phyloP scores from a whole-genome alignment of 345 rosid genomes.

The Noccaea caerulescens region DNA sequence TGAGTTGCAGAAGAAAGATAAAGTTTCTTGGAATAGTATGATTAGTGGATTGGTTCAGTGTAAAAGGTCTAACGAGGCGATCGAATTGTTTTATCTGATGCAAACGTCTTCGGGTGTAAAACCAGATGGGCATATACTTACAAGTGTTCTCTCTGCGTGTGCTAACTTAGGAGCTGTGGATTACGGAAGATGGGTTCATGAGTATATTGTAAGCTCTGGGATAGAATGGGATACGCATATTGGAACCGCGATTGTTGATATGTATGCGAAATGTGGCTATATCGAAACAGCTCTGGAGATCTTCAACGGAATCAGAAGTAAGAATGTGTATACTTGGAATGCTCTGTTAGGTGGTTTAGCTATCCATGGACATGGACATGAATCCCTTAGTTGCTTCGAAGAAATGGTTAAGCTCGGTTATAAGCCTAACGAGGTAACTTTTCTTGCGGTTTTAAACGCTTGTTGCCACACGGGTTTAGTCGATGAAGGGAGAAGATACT shows the following conservation, averaged over 20 bases:
- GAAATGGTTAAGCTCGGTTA: slow-evolving; percentile 48
- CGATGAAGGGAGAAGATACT: slow-evolving; percentile 48
- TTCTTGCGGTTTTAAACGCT: slow-evolving; percentile 52
- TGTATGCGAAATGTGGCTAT: slow-evolving; percentile 58
- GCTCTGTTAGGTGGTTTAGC: slow-evolving; percentile 50
- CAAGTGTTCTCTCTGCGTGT: slow-evolving; percentile 57
- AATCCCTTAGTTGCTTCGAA: slow-evolving; percentile 41
- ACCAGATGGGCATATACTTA: slow-evolving; percentile 53
- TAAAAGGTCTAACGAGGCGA: slow-evolving; percentile 44
- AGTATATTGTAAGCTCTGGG: slow-evolving; percentile 43
- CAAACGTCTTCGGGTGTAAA: slow-evolving; percentile 42
- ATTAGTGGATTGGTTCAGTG: slow-evolving; percentile 54
- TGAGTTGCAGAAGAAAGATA: slow-evolving; percentile 47
- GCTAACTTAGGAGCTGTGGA: slow-evolving; percentile 56
- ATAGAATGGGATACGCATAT: slow-evolving; percentile 50
- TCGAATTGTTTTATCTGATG: slow-evolving; percentile 50
- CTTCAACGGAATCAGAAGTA: slow-evolving; percentile 44
- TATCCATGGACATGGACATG: slow-evolving; percentile 51
- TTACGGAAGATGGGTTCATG: slow-evolving; percentile 56
- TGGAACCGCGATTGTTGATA: slow-evolving; percentile 50
- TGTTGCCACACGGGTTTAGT: slow-evolving; percentile 53
- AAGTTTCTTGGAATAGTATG: slow-evolving; percentile 56
- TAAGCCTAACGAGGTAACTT: slow-evolving; percentile 54
- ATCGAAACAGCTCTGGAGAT: slow-evolving; percentile 48
- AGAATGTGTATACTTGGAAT: slow-evolving; percentile 55